These are phyloP conservation scores for Hypocreales sp. DNA, from an alignment of 2,329 filamentous ascomycete genomes.

Conservation along the genomic window DNA sequence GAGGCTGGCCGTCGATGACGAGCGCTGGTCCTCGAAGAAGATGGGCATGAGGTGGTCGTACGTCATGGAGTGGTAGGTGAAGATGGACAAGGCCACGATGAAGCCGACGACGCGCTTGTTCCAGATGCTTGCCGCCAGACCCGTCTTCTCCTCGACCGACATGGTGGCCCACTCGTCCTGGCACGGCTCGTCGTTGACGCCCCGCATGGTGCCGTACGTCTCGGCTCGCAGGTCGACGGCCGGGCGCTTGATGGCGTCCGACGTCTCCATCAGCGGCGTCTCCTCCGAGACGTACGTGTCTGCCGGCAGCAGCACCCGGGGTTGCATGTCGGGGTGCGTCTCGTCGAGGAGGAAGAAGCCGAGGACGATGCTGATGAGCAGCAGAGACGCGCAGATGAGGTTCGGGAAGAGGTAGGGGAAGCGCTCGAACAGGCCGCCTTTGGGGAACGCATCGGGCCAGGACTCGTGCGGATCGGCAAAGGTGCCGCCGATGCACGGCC, in stretches of 20 bases:
- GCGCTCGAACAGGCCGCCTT: slow-evolving; percentile 51
- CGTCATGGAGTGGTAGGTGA: slow-evolving; percentile 91
- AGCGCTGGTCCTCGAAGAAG: slow-evolving; percentile 68
- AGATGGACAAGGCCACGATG: slow-evolving; percentile 70
- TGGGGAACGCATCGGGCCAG: slow-evolving; percentile 57
- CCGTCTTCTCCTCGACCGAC: slow-evolving; percentile 16
- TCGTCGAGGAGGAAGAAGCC: slow-evolving; percentile 76
- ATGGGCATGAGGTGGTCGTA: slow-evolving; percentile 88
- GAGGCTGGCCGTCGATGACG: slow-evolving; percentile 19
- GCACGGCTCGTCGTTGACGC: slow-evolving; percentile 26
- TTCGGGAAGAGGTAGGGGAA: slow-evolving; percentile 88
- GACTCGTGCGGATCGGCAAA: slow-evolving; percentile 65
- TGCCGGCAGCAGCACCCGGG: slow-evolving; percentile 28
- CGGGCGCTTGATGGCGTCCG: slow-evolving; percentile 58
- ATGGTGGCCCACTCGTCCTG: slow-evolving; percentile 18
- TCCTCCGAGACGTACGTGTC: slow-evolving; percentile 43
- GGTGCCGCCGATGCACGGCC: slow-evolving; percentile 73
- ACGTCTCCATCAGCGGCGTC: slow-evolving; percentile 61
- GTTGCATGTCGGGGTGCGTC: slow-evolving; percentile 73
- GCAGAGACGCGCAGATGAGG: slow-evolving; percentile 61
- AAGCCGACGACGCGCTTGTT: slow-evolving; percentile 55
- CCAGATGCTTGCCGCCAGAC: slow-evolving; percentile 26
- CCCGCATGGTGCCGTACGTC: slow-evolving; percentile 58
- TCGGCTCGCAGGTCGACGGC: slow-evolving; percentile 62
- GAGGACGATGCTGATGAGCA: slow-evolving; percentile 63